Base-by-base conservation (phyloP, 345 rosid genomes). In the Lumnitzera racemosa region DNA sequence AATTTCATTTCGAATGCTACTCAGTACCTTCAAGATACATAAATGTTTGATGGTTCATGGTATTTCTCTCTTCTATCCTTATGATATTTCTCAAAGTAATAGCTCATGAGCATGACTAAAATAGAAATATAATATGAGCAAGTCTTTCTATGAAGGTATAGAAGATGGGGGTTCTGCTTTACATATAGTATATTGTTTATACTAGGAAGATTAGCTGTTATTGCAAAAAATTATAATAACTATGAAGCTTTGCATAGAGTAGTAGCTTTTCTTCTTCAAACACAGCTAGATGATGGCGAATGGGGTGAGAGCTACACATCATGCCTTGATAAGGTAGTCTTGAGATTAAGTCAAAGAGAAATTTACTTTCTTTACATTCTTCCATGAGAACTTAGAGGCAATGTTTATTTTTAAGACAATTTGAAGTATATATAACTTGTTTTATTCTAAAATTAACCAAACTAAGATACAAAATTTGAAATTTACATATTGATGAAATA, bases 141-240 rank as follows among this genome's bases (percentile, higher is more conserved):
- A 27, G 31, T 5, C 24, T 12, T 3, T 10, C 43, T 57, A 12
- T 27, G 24, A 49, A 76, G 78, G 81, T 71, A 72, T 63, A 82
- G 82, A 55, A 59, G 51, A 4, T 77, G 78, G 78, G 82, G 82
- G 49, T 57, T 77, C 13, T 80, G 80, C 46, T 74, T 82, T 58
- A 79, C 57, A 0, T 74, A 82, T 67, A 78, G 69, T 13, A 60
- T 82, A 31, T 77, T 82, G 84, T 79, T 77, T 66, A 82, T 80
- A 17, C 74, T 76, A 12, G 47, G 24, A 47, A 83, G 83, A 4
- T 62, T 81, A 63, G 66, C 67, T 60, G 81, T 68, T 0, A 76
- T 67, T 46, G 86, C 81, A 57, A 67, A 81, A 65, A 76, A 70
- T 4, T 81, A 76, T 49, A 11, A 61, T 46, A 72, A 48, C 5